Evolutionary conservation across 2,329 filamentous ascomycete genomes (phyloP).

Genomic region (Cladophialophora psammophila): DNA sequence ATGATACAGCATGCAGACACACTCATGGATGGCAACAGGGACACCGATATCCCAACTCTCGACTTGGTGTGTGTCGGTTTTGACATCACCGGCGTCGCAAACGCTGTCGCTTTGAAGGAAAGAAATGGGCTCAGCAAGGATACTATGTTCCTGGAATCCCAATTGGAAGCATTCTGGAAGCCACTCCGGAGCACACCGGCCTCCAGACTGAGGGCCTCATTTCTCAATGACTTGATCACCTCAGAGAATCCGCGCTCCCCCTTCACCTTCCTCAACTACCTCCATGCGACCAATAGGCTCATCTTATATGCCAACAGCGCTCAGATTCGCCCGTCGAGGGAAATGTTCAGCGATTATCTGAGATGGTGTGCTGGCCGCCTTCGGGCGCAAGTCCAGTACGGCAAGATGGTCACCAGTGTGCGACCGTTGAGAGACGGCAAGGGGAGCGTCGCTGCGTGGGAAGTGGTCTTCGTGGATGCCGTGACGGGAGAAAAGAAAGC

Average conservation of each 20-base stretch:
- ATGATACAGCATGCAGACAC: neutral
- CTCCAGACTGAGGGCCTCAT: conserved; percentile 32
- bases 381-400: conserved; percentile 22
- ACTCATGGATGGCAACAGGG: neutral
- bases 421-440: conserved; percentile 20
- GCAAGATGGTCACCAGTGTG: conserved; percentile 23
- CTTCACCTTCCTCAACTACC: conserved; percentile 39
- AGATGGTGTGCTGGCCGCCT: conserved; percentile 35
- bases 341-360: conserved; percentile 35
- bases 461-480: conserved; percentile 24
- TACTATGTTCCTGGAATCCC: conserved; percentile 35
- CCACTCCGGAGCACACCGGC: conserved; percentile 26
- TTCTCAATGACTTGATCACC: conserved; percentile 38
- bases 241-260: conserved; percentile 37
- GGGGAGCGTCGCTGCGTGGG: conserved; percentile 28
- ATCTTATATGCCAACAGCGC: conserved; percentile 32
- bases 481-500: conserved; percentile 25
- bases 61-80: conserved; percentile 39
- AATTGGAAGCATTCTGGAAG: conserved; percentile 29
- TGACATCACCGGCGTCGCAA: conserved; percentile 30
- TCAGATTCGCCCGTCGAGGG: conserved; percentile 29
- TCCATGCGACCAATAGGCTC: conserved; percentile 34
- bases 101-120: conserved; percentile 36
- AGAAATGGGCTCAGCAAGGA: conserved; percentile 22
- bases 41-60: neutral